These are phyloP conservation scores for Scenedesmus sp. DNA, from an alignment of 163 green algal genomes.

Conservation along the genomic window DNA sequence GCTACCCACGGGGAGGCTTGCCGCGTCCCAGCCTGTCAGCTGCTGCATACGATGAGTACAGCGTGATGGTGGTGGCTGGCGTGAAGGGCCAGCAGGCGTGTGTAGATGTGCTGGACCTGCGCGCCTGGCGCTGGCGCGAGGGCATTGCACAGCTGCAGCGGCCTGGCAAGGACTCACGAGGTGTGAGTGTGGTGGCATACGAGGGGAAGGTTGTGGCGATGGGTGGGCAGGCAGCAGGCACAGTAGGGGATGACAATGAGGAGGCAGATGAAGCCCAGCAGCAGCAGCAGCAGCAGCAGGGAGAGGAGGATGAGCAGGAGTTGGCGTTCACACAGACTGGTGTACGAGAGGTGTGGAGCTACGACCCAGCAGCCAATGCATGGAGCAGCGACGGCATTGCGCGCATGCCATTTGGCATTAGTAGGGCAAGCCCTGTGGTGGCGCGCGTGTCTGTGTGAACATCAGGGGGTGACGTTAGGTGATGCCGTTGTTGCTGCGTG, in stretches of 20 bases:
- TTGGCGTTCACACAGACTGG: background rate
- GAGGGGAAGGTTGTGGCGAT: background rate
- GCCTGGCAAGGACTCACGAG: background rate
- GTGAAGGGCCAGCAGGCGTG: background rate
- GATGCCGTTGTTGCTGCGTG: too few relatives aligned
- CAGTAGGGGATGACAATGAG: background rate
- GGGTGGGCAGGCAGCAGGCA: background rate
- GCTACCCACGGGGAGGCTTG: too few relatives aligned
- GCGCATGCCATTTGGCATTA: background rate
- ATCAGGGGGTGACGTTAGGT: too few relatives aligned
- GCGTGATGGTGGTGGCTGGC: background rate
- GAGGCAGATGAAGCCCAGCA: background rate
- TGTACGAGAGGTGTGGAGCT: background rate
- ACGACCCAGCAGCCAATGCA: background rate
- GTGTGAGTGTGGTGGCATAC: background rate
- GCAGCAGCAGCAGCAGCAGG: background rate
- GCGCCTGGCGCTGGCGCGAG: background rate
- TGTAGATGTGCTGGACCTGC: background rate
- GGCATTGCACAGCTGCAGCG: background rate
- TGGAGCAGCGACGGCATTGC: background rate
- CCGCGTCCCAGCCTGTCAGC: background rate
- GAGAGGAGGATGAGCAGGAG: background rate
- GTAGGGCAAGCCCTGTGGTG: background rate
- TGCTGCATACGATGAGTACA: background rate
- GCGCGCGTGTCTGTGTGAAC: background rate